These are phyloP conservation scores for Plasmopara viticola DNA, from an alignment of 352 stramenopile genomes.

Conservation along the genomic window DNA sequence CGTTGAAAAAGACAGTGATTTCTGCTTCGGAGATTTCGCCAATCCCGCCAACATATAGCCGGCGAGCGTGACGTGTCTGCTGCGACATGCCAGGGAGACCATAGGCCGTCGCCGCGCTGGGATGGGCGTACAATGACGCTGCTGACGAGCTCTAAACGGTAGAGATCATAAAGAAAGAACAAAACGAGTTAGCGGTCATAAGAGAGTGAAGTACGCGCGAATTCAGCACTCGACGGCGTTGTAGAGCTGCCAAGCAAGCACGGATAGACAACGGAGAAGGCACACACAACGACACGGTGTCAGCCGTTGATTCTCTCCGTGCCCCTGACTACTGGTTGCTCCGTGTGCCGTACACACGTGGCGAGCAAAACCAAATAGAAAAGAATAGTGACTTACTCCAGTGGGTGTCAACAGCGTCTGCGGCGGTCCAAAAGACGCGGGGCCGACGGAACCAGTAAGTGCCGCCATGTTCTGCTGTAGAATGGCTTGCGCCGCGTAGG, in stretches of 20 bases:
- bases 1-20: constrained; percentile 89
- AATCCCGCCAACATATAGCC: constrained; percentile 95
- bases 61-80: constrained; percentile 92
- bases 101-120: constrained; percentile 17
- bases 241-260: constrained; percentile 25
- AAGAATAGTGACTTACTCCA: constrained; percentile 18
- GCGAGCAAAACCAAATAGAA: background rate
- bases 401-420: constrained; percentile 12
- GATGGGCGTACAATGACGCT: constrained; percentile 17
- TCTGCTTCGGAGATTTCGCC: constrained; percentile 79
- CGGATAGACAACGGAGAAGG: constrained; percentile 49
- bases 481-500: constrained; percentile 78
- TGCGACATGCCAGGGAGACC: constrained; percentile 54
- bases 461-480: constrained; percentile 79
- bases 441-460: constrained; percentile 51
- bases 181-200: constrained; percentile 25
- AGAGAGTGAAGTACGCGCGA: constrained; percentile 9
- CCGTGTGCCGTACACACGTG: background rate
- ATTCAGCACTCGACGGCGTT: constrained; percentile 17
- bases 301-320: constrained; percentile 34
- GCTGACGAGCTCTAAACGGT: constrained; percentile 19
- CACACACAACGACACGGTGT: constrained; percentile 40
- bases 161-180: constrained; percentile 19
- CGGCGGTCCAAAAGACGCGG: constrained; percentile 52
- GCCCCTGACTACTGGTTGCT: constrained; percentile 17